A percentile compares a stretch with the other conserved stretches of the same genome.
These are phyloP conservation scores for Wickerhamiella pararugosa DNA, from an alignment of 1,139 yeast genomes.

Conservation along the genomic window DNA sequence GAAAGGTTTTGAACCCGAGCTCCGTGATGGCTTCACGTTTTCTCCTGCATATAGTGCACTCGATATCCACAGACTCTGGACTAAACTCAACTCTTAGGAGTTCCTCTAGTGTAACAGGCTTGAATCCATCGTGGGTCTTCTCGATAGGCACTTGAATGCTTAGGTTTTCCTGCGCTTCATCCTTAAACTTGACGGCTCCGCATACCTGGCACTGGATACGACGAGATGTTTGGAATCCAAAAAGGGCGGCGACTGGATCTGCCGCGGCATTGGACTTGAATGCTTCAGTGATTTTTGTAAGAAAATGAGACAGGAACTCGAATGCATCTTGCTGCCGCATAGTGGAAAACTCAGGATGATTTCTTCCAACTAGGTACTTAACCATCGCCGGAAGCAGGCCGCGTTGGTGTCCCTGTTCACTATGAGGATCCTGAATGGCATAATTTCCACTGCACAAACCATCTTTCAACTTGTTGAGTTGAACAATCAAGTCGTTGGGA, in stretches of 20 bases:
- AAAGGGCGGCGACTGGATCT: conserved; percentile 35
- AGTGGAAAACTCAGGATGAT: conserved; percentile 70
- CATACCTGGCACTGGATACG: conserved; percentile 53
- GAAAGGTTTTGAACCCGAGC: conserved; percentile 40
- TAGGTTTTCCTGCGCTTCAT: conserved; percentile 51
- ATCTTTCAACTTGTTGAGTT: conserved; percentile 61
- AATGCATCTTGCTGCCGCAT: conserved; percentile 91
- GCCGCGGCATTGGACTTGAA: conserved; percentile 8
- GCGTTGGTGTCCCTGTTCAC: conserved; percentile 36
- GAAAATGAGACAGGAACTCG: conserved; percentile 62
- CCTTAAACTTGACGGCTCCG: conserved; percentile 40
- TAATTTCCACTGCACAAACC: conserved; percentile 68
- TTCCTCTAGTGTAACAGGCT: conserved; percentile 37
- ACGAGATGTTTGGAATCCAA: conserved; percentile 51
- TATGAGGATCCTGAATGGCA: conserved; percentile 34
- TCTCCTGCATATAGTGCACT: conserved; percentile 44
- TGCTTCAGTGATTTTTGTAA: conserved; percentile 34
- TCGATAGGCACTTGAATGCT: conserved; percentile 47
- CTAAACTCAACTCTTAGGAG: conserved; percentile 35
- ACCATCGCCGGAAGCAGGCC: conserved; percentile 71
- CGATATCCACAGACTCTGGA: conserved; percentile 48
- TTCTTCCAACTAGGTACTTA: conserved; percentile 59
- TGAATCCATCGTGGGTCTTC: conserved; percentile 34
- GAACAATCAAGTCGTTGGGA: conserved; percentile 55
- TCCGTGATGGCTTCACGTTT: conserved; percentile 29